Conservation (phyloP, 23 red algal genomes). For the Gracilaria caudata region DNA sequence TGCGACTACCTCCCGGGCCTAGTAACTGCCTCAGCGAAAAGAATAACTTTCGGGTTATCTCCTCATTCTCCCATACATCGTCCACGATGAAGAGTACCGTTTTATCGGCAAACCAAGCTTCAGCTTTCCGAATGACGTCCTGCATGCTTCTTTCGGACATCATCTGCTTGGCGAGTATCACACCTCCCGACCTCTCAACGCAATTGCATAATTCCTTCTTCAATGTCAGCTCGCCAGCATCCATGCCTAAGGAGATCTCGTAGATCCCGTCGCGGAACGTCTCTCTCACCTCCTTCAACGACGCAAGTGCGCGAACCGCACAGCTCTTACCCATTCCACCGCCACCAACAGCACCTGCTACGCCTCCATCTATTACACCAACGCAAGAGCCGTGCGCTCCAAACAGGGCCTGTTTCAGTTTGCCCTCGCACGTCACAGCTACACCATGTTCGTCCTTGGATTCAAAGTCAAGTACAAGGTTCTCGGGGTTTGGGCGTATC, state of each 20-base stretch:
- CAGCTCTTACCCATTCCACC: constrained; percentile 23
- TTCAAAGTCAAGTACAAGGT: constrained; percentile 22
- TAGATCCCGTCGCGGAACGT: constrained; percentile 8
- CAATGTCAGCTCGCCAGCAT: constrained; percentile 8
- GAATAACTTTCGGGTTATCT: constrained; percentile 1
- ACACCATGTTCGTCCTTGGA: constrained; percentile 3
- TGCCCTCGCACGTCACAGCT: constrained; percentile 9
- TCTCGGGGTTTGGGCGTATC: neutral
- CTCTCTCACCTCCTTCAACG: neutral
- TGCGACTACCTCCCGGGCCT: neutral
- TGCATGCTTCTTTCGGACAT: constrained; percentile 8
- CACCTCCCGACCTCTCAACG: neutral
- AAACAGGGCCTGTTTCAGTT: neutral
- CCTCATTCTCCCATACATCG: constrained; percentile 20
- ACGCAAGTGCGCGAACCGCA: constrained; percentile 4
- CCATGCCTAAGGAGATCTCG: neutral
- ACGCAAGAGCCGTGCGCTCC: neutral
- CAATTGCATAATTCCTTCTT: constrained; percentile 11
- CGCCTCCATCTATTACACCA: constrained; percentile 7
- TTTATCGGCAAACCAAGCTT: neutral
- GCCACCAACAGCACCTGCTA: constrained; percentile 1
- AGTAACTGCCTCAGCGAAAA: constrained; percentile 1
- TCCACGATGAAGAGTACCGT: constrained; percentile 19
- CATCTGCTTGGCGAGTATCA: neutral
- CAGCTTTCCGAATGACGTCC: neutral